A percentile compares a stretch with the other conserved stretches of the same genome.
These are phyloP conservation scores for Hemileia vastatrix DNA, from an alignment of 1,284 basidiomycete species.

Conservation along the genomic window DNA sequence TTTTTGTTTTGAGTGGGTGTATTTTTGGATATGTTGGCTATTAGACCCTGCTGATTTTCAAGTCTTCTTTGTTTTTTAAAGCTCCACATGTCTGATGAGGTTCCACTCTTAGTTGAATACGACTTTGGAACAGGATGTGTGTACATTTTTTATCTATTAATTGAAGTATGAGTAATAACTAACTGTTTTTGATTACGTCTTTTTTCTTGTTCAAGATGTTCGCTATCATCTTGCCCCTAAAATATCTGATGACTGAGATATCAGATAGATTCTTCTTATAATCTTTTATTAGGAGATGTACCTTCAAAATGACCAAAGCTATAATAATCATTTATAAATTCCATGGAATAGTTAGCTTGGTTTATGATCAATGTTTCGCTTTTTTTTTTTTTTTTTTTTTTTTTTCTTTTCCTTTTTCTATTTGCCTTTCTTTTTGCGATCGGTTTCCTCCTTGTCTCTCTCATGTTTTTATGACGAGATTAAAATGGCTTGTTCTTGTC, in stretches of 20 bases:
- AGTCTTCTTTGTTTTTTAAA: conserved; percentile 27
- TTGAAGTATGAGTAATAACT: neutral
- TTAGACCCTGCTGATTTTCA: neutral
- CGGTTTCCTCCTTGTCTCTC: too few relatives aligned
- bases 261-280: too few relatives aligned
- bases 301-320: too few relatives aligned
- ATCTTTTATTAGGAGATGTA: too few relatives aligned
- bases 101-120: conserved; percentile 78
- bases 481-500: too few relatives aligned
- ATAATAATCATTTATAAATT: too few relatives aligned
- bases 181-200: neutral
- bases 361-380: too few relatives aligned
- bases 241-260: conserved; percentile 65
- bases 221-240: conserved; percentile 81
- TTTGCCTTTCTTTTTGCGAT: too few relatives aligned
- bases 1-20: conserved; percentile 31
- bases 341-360: too few relatives aligned
- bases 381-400: too few relatives aligned
- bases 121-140: conserved; percentile 64
- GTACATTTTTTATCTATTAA: conserved; percentile 31
- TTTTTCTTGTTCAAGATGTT: conserved; percentile 47
- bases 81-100: conserved; percentile 81
- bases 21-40: neutral
- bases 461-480: too few relatives aligned
- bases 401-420: too few relatives aligned